These are phyloP conservation scores for Penicillium sp. DNA, from an alignment of 2,329 filamentous ascomycete species.

Conservation along the genomic window DNA sequence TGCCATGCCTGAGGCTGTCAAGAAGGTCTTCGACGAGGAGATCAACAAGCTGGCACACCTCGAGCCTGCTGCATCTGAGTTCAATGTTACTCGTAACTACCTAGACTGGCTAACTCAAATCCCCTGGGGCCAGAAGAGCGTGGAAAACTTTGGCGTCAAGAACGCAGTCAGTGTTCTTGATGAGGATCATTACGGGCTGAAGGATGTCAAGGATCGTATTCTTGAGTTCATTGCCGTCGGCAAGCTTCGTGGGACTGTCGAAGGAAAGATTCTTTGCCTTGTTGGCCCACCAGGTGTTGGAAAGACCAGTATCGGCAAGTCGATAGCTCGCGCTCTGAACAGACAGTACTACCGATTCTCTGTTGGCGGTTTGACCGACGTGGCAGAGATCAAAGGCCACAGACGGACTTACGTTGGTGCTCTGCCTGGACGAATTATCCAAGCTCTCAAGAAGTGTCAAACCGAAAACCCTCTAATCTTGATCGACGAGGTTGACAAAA, in stretches of 20 bases:
- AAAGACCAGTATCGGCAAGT: conserved; percentile 98
- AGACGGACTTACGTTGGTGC: conserved; percentile 94
- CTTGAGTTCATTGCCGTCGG: conserved; percentile 97
- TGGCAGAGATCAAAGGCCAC: conserved; percentile 98
- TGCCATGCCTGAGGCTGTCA: conserved; percentile 94
- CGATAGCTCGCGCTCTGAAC: conserved; percentile 90
- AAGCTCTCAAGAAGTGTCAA: conserved; percentile 97
- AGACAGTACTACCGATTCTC: conserved; percentile 98
- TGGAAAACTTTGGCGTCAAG: conserved; percentile 93
- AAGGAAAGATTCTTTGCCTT: conserved; percentile 97
- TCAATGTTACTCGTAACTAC: conserved; percentile 98
- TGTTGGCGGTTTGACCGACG: conserved; percentile 92
- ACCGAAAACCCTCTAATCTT: conserved; percentile 96
- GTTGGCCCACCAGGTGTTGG: conserved; percentile 96
- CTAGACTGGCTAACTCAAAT: conserved; percentile 98
- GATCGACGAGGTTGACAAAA: conserved; percentile 98
- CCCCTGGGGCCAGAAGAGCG: conserved; percentile 91
- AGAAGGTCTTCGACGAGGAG: conserved; percentile 97
- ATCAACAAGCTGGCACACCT: conserved; percentile 94
- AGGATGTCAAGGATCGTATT: conserved; percentile 98
- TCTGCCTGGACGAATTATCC: conserved; percentile 91
- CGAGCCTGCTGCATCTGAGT: conserved; percentile 93
- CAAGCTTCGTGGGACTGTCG: conserved; percentile 92
- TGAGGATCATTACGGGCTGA: conserved; percentile 93
- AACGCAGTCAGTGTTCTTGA: conserved; percentile 88